phyloP scores from a whole-genome alignment of 441 rosid genomes.

The Kokia cookei region DNA sequence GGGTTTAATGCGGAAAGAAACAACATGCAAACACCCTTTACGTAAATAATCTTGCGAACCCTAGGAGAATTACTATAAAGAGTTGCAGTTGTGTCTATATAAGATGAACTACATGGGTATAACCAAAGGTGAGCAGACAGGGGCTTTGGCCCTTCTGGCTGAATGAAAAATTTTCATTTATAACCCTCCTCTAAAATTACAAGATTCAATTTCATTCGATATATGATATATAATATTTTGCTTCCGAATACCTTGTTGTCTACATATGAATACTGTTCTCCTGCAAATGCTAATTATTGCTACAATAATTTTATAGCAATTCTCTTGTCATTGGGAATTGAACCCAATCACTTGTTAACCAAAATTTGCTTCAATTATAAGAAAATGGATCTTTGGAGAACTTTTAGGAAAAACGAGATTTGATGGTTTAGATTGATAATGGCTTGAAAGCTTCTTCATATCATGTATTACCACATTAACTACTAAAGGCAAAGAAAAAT shows the following conservation, averaged over 20 bases:
- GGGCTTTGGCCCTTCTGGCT: too few species aligned
- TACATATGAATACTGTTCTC: constrained; percentile 14
- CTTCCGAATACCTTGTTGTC: constrained; percentile 8
- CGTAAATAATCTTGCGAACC: too few species aligned
- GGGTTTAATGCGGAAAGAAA: too few species aligned
- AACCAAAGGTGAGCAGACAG: too few species aligned
- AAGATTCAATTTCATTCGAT: background rate
- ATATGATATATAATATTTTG: background rate
- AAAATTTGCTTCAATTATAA: constrained; percentile 19
- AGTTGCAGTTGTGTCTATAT: too few species aligned
- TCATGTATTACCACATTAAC: constrained; percentile 11
- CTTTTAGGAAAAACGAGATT: background rate
- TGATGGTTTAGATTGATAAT: constrained; percentile 15
- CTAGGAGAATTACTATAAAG: too few species aligned
- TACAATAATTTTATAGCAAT: background rate
- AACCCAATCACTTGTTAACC: background rate
- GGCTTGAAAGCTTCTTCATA: constrained; percentile 7
- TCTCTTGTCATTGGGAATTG: background rate
- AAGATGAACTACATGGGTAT: too few species aligned
- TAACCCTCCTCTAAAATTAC: background rate
- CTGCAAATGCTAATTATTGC: constrained; percentile 9
- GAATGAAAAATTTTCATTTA: too few species aligned
- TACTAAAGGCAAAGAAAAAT: background rate
- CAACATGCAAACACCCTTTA: too few species aligned
- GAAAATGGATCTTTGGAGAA: constrained; percentile 13